Evolutionary conservation across 225 moss, liverwort and hornwort genomes (phyloP).

Genomic region (Bryoerythrophyllum caledonicum): DNA sequence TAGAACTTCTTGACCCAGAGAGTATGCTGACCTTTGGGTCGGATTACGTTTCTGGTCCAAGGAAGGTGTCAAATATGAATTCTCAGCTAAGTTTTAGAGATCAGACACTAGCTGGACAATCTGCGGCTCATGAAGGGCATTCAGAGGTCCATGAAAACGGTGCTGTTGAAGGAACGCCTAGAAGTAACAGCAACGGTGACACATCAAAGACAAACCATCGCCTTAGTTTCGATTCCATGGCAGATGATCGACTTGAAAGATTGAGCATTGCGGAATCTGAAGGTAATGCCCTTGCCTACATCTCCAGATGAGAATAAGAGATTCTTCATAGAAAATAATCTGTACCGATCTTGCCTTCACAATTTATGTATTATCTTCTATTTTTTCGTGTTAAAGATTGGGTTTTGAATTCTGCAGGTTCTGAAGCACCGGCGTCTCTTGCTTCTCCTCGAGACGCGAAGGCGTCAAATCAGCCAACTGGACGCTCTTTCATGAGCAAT

Average conservation of each 20-base stretch:
- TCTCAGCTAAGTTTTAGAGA: slow-evolving; percentile 40
- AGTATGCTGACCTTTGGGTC: slow-evolving; percentile 65
- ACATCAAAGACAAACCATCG: slow-evolving; percentile 43
- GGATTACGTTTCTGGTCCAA: slow-evolving; percentile 57
- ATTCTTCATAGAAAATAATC: too few species aligned
- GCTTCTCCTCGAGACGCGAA: slow-evolving; percentile 66
- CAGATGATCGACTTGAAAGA: slow-evolving; percentile 56
- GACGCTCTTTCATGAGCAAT: slow-evolving; percentile 90
- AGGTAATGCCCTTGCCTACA: slow-evolving; percentile 37
- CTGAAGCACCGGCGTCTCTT: slow-evolving; percentile 54
- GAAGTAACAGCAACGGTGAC: slow-evolving; percentile 51
- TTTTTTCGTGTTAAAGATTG: slow-evolving; percentile 5
- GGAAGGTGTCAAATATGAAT: slow-evolving; percentile 40
- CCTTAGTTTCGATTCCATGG: slow-evolving; percentile 47
- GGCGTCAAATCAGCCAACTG: slow-evolving; percentile 38
- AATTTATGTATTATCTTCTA: not conserved
- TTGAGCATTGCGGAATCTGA: slow-evolving; percentile 54
- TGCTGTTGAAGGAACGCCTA: slow-evolving; percentile 50
- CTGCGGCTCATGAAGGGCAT: slow-evolving; percentile 59
- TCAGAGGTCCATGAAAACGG: slow-evolving; percentile 60
- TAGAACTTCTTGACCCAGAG: slow-evolving; percentile 82
- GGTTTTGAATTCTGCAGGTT: slow-evolving; percentile 45
- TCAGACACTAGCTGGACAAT: slow-evolving; percentile 52
- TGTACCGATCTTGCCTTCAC: not conserved
- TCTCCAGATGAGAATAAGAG: too few species aligned